Evolutionary conservation across 129 eudicot species (phyloP).

Genomic region (Flaveria ramosissima): DNA sequence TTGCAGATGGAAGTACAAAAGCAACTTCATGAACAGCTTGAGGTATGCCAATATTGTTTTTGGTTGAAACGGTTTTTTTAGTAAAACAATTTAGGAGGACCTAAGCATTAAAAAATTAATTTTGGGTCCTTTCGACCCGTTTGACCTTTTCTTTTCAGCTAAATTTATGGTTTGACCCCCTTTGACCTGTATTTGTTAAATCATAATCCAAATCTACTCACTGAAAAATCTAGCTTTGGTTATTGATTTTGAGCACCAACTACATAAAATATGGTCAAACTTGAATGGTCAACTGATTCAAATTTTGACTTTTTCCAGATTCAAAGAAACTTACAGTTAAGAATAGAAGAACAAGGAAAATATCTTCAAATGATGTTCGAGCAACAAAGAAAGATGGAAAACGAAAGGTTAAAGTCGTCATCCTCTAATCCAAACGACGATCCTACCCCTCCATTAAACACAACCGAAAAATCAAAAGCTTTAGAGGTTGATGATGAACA

Average conservation of each 20-base stretch:
- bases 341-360: conserved; percentile 89
- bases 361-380: conserved; percentile 81
- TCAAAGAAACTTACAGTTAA: conserved; percentile 77
- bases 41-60: conserved; percentile 46
- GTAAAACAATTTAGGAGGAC: not conserved
- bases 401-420: conserved; percentile 48
- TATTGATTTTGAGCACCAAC: not conserved
- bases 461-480: conserved; percentile 32
- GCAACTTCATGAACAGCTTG: conserved; percentile 91
- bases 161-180: not conserved
- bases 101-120: not conserved
- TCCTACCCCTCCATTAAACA: conserved; percentile 15
- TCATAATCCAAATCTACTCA: not conserved
- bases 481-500: conserved; percentile 33
- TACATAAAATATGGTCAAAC: not conserved
- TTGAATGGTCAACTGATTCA: not conserved
- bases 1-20: conserved; percentile 97
- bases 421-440: conserved; percentile 44
- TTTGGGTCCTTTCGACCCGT: not conserved
- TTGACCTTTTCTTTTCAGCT: not conserved
- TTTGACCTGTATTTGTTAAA: not conserved
- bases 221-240: not conserved
- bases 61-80: not conserved
- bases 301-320: conserved; percentile 39
- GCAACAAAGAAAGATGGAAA: conserved; percentile 71